Evolutionary conservation across 2,329 filamentous ascomycete species (phyloP).

Genomic region (Ophiocordyceps camponoti-floridani): DNA sequence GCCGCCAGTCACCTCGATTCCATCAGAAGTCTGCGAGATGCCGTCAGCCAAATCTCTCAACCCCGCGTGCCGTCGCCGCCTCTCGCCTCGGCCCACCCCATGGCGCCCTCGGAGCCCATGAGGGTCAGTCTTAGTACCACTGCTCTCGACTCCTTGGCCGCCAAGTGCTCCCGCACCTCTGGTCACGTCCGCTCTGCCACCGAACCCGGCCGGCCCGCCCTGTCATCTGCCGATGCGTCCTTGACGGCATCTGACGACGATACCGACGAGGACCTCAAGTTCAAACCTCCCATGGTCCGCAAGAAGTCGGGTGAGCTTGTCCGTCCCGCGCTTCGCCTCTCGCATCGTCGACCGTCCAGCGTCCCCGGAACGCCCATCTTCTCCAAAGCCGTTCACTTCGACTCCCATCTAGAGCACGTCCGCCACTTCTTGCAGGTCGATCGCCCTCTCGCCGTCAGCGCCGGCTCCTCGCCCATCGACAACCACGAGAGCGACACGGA

Average conservation of each 20-base stretch:
- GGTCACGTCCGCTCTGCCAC: slow-evolving; percentile 37
- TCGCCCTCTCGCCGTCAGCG: slow-evolving; percentile 86
- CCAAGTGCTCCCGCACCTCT: slow-evolving; percentile 20
- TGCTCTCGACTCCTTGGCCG: slow-evolving; percentile 21
- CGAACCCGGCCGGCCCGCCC: slow-evolving; percentile 30
- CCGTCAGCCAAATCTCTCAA: slow-evolving; percentile 58
- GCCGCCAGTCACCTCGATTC: slow-evolving; percentile 30
- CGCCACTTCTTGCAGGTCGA: slow-evolving; percentile 91
- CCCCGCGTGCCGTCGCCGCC: slow-evolving; percentile 28
- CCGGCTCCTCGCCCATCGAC: slow-evolving; percentile 80
- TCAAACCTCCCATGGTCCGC: slow-evolving; percentile 80
- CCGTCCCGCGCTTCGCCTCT: slow-evolving; percentile 70
- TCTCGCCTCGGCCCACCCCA: slow-evolving; percentile 16
- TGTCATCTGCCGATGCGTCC: slow-evolving; percentile 30
- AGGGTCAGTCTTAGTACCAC: slow-evolving; percentile 30
- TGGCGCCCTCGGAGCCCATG: slow-evolving; percentile 7
- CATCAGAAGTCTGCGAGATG: slow-evolving; percentile 58
- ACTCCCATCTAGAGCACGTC: slow-evolving; percentile 89
- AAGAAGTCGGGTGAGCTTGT: slow-evolving; percentile 98
- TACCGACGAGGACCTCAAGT: slow-evolving; percentile 36
- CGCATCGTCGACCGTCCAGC: slow-evolving; percentile 72
- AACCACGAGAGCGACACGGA: slow-evolving; percentile 73
- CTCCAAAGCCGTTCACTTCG: slow-evolving; percentile 95
- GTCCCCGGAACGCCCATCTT: slow-evolving; percentile 96
- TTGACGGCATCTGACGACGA: slow-evolving; percentile 42